Conservation (phyloP, 1,284 basidiomycete species). For the Rhodotorula sp. region DNA sequence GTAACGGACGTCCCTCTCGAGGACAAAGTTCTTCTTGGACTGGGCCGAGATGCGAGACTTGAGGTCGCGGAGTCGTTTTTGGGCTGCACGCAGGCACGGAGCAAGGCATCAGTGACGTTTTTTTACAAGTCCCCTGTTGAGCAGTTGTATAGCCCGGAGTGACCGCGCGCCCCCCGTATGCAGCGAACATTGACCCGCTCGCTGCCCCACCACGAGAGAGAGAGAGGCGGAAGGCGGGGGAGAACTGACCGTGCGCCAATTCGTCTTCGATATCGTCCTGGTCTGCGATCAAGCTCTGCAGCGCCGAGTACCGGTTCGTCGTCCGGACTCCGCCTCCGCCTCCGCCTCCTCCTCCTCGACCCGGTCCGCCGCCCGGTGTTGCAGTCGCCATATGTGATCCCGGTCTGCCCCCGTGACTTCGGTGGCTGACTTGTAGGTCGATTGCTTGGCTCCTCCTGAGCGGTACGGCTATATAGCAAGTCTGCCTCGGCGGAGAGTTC, state of each 20-base stretch:
- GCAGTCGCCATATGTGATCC: too few relatives aligned
- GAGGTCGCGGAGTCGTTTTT: slow-evolving; percentile 90
- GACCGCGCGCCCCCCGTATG: too few relatives aligned
- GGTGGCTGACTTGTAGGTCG: too few relatives aligned
- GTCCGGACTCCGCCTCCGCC: slow-evolving; percentile 1
- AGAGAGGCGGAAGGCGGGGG: neutral
- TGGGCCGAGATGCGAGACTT: slow-evolving; percentile 97
- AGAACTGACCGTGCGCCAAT: slow-evolving; percentile 74
- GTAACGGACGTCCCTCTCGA: slow-evolving; percentile 97
- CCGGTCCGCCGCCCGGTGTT: too few relatives aligned
- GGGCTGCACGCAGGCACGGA: slow-evolving; percentile 59
- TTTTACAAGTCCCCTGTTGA: neutral
- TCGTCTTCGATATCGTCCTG: slow-evolving; percentile 96
- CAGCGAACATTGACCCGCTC: neutral
- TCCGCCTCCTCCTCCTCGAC: too few relatives aligned
- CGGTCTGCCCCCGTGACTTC: too few relatives aligned
- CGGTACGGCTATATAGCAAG: too few relatives aligned
- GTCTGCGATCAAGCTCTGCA: slow-evolving; percentile 74
- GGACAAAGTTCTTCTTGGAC: slow-evolving; percentile 98
- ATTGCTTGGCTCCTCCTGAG: too few relatives aligned
- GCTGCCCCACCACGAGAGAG: neutral
- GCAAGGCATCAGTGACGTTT: neutral
- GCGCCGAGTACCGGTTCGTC: slow-evolving; percentile 84
- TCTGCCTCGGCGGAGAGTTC: too few relatives aligned
- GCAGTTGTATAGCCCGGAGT: neutral